Base-by-base conservation (phyloP, 139 green algal genomes). In the Diplosphaera chodatii region DNA sequence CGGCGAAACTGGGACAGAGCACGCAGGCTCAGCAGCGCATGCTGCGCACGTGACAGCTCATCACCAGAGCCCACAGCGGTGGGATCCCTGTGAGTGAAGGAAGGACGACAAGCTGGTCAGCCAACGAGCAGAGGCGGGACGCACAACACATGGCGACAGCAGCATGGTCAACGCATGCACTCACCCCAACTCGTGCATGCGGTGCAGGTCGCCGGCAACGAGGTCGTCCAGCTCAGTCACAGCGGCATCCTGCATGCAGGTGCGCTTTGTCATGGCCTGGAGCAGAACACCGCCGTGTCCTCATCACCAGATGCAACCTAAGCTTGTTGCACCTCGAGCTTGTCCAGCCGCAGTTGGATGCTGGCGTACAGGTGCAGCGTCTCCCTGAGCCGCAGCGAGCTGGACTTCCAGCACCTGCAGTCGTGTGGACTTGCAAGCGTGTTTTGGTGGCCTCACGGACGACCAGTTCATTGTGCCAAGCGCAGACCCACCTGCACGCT, bases 341-440 rank as follows among this genome's bases (percentile, higher is more conserved):
- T 68, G 2, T 71, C 40, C 64, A 86, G 73, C 25, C 27, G 55
- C 32, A 85, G 65, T 72, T 83, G 75, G 4, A 78, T 74, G 32
- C 69, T 67, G 10, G 85, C 59, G 67, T 82, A 85, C 13, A 59
- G 55, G 6, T 74, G 25, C 13, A 75, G 66, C 0, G 56, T 29
- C 23, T 84, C 81, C 3, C 48, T 73, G 25, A 86, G 63, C 33
- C 73, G 70, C 16, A 62, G 16, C 31, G 83, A 72, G 13, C 76
- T 28, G 16, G 33, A 21, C 29, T 30, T 64, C 68, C 67, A 73
- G 32, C 15, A 48, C 37, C 37, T 48, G 37, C n/a, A n/a, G n/a
- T n/a, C n/a, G n/a, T n/a, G n/a, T n/a, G n/a, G n/a, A n/a, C n/a
- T n/a, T n/a, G n/a, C n/a, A n/a, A n/a, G n/a, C n/a, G n/a, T n/a